Evolutionary conservation across 768 basidiomycete species (phyloP).

Genomic region (Leccinum subgranulosum): DNA sequence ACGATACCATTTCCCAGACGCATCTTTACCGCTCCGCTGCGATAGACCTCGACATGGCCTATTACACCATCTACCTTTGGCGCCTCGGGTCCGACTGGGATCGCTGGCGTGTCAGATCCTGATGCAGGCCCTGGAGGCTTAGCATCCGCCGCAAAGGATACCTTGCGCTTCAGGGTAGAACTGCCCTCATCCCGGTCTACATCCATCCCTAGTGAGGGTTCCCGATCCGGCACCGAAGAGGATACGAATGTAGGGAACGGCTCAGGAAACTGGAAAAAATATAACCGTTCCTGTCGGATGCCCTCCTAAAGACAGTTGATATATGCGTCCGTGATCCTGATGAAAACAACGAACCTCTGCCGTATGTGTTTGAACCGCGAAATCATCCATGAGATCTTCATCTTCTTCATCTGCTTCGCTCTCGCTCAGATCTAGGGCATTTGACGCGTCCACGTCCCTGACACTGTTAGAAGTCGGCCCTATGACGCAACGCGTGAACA

Average conservation of each 20-base stretch:
- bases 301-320: slow-evolving; percentile 37
- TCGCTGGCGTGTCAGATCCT: slow-evolving; percentile 20
- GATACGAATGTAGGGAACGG: slow-evolving; percentile 77
- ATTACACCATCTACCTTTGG: slow-evolving; percentile 66
- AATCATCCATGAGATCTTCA: slow-evolving; percentile 74
- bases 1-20: slow-evolving; percentile 77
- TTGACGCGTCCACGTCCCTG: slow-evolving; percentile 44
- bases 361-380: slow-evolving; percentile 41
- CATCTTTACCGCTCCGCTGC: slow-evolving; percentile 84
- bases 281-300: slow-evolving; percentile 63
- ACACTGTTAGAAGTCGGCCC: not conserved
- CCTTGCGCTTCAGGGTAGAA: slow-evolving; percentile 38
- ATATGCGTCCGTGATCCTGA: not conserved
- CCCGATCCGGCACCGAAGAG: slow-evolving; percentile 29
- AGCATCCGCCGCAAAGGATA: slow-evolving; percentile 63
- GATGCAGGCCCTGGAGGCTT: slow-evolving; percentile 42
- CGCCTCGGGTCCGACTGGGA: slow-evolving; percentile 16
- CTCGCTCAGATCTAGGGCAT: slow-evolving; percentile 69
- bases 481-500: not conserved
- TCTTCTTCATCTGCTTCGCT: slow-evolving; percentile 73
- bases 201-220: slow-evolving; percentile 31
- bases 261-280: slow-evolving; percentile 87
- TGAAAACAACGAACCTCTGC: slow-evolving; percentile 35
- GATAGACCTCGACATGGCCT: slow-evolving; percentile 82
- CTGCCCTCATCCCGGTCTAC: slow-evolving; percentile 31